phyloP scores from a whole-genome alignment of 1,284 basidiomycete species.

The Xerocomus nothofagi region DNA sequence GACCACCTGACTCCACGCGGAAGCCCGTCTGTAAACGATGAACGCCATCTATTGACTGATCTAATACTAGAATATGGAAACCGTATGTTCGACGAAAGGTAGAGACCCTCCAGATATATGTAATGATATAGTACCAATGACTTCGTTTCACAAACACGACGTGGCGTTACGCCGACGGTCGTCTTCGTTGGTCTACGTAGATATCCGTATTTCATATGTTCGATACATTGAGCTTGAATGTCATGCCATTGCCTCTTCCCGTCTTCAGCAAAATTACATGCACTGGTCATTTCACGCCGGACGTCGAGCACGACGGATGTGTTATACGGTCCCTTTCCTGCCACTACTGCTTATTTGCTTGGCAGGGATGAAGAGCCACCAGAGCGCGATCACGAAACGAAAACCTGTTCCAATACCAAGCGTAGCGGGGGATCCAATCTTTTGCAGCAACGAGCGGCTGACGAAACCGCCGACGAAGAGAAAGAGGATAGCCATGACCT shows the following conservation, averaged over 20 bases:
- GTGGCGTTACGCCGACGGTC: conserved; percentile 16
- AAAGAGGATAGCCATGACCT: conserved; percentile 61
- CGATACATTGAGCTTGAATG: neutral
- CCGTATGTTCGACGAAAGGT: too few relatives aligned
- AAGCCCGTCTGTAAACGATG: too few relatives aligned
- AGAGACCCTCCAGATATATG: conserved; percentile 2
- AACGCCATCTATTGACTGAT: too few relatives aligned
- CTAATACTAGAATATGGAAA: too few relatives aligned
- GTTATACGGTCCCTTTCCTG: neutral
- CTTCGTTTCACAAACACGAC: conserved; percentile 14
- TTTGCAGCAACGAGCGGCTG: conserved; percentile 63
- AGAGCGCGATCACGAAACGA: conserved; percentile 59
- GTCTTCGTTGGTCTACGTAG: neutral
- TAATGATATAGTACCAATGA: neutral
- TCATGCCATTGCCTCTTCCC: neutral
- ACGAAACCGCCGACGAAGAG: conserved; percentile 79
- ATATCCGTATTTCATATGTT: neutral
- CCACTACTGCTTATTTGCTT: conserved; percentile 38
- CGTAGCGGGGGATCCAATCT: conserved; percentile 61
- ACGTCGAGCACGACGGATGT: neutral
- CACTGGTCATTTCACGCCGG: neutral
- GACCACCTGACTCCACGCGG: too few relatives aligned
- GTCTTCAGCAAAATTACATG: neutral
- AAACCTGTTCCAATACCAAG: conserved; percentile 71
- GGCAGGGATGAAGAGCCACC: conserved; percentile 68